Conservation (phyloP, 495 filamentous ascomycete species). For the Podospora pseudocomata region DNA sequence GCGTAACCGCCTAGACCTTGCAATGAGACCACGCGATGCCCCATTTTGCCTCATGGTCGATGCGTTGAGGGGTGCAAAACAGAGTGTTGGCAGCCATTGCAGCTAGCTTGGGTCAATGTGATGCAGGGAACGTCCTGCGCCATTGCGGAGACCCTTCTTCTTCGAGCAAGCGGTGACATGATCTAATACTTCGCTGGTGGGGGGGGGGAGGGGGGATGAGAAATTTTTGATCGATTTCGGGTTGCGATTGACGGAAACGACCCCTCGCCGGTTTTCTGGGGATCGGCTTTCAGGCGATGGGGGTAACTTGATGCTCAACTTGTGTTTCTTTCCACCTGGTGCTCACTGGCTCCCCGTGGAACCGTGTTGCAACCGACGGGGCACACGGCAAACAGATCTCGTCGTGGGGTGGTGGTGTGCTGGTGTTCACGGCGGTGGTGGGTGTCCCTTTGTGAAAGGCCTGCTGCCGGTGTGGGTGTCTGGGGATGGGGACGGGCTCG, state of each 20-base stretch:
- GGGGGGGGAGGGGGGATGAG: constrained; percentile 8
- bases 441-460: not conserved
- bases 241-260: constrained; percentile 3
- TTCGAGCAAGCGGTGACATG: constrained; percentile 23
- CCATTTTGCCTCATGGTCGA: constrained; percentile 4
- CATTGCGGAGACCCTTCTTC: constrained; percentile 18
- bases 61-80: not conserved
- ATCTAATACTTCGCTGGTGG: constrained; percentile 17
- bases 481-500: not conserved
- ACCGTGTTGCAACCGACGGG: not conserved
- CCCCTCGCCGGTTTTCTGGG: not conserved
- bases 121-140: constrained; percentile 14
- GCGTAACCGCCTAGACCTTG: not conserved
- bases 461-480: not conserved
- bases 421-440: not conserved
- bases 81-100: not conserved
- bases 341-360: no score
- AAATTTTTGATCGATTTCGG: constrained; percentile 14
- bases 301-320: not conserved
- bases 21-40: constrained; percentile 6
- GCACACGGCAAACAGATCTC: not conserved
- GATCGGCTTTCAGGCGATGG: not conserved
- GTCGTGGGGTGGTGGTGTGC: not conserved
- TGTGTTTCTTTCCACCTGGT: not conserved
- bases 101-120: constrained; percentile 8